Conservation (phyloP, 352 stramenopile genomes). For the Globisporangium nagaii region DNA sequence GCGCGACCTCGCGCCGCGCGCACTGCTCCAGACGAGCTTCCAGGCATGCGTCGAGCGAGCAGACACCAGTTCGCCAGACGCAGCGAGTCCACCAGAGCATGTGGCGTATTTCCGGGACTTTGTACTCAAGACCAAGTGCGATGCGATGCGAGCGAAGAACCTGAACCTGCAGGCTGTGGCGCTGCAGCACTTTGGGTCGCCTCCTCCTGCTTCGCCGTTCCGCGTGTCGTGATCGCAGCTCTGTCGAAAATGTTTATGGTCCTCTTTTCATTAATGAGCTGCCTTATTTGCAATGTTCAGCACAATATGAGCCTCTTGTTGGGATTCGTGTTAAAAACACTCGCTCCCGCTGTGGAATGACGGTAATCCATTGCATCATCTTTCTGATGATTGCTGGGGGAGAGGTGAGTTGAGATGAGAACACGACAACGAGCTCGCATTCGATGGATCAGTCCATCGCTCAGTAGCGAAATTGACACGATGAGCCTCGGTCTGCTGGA, state of each 20-base stretch:
- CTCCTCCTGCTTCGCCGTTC: neutral
- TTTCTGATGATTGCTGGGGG: no score
- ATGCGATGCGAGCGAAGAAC: neutral
- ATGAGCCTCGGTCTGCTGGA: conserved; percentile 12
- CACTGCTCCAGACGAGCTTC: neutral
- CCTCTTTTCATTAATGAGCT: no score
- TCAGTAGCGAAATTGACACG: no score
- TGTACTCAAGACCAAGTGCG: neutral
- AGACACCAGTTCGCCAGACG: neutral
- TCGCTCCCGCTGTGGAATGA: neutral
- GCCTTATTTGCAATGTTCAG: no score
- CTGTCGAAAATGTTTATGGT: no score
- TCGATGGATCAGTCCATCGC: neutral
- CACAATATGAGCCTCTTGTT: no score
- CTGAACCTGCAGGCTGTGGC: neutral
- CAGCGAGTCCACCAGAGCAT: neutral
- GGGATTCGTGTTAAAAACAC: no score
- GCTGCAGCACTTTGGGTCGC: neutral
- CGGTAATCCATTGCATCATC: neutral
- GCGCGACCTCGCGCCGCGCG: no score
- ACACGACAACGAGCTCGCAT: neutral
- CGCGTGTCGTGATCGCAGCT: no score
- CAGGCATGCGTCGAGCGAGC: neutral
- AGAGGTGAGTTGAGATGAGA: neutral
- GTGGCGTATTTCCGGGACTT: conserved; percentile 9